phyloP scores from a whole-genome alignment of 176 grass and related monocot species.

The Oryza officinalis region DNA sequence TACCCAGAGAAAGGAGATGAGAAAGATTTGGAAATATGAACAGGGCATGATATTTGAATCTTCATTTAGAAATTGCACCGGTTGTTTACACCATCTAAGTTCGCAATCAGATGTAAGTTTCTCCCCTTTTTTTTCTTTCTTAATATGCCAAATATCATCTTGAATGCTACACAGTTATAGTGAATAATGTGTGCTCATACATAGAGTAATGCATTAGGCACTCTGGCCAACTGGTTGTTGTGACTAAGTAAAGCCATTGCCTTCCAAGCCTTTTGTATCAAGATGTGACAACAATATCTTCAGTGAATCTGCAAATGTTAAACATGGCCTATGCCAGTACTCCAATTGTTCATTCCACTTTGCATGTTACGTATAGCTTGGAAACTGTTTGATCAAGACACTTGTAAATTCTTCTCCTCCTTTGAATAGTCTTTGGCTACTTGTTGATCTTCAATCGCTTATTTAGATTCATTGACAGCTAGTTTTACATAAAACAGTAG shows the following conservation, averaged over 20 bases:
- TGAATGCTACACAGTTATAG: neutral
- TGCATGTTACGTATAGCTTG: constrained; percentile 13
- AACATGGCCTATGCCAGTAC: constrained; percentile 4
- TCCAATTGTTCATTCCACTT: constrained; percentile 18
- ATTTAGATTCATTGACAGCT: constrained; percentile 7
- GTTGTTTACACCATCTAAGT: neutral
- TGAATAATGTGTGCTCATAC: constrained; percentile 2
- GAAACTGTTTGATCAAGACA: constrained; percentile 33
- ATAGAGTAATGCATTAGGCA: constrained; percentile 4
- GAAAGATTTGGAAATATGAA: neutral
- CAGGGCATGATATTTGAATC: neutral
- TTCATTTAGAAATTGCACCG: neutral
- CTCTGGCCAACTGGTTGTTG: constrained; percentile 15
- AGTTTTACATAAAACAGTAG: constrained; percentile 1
- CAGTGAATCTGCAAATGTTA: neutral
- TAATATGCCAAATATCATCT: neutral
- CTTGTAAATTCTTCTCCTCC: neutral
- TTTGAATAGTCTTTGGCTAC: neutral
- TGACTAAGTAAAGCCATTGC: constrained; percentile 20
- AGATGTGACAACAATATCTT: constrained; percentile 31
- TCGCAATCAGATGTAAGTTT: neutral
- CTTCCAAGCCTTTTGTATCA: constrained; percentile 15
- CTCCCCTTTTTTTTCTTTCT: neutral
- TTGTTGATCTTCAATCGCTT: neutral
- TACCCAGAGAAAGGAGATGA: neutral